Evolutionary conservation across 2,329 filamentous ascomycete genomes (phyloP).

Genomic region (Colletotrichum godetiae): DNA sequence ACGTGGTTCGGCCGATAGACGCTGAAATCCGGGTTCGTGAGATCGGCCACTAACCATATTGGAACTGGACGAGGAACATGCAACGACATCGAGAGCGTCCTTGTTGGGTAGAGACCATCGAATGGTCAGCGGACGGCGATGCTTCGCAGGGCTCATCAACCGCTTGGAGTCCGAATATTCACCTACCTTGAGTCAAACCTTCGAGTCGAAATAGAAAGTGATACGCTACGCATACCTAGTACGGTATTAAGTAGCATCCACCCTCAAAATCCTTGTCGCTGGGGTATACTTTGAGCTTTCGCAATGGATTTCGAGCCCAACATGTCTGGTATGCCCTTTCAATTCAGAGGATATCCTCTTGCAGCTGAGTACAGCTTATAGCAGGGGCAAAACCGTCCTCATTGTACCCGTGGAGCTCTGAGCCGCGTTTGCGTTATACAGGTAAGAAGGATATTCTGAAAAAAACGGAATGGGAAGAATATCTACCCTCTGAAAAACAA

Average conservation of each 20-base stretch:
- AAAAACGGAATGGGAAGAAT: too few species aligned
- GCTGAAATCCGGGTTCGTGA: not conserved
- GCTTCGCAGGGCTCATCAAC: not conserved
- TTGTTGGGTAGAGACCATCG: not conserved
- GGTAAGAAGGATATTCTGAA: too few species aligned
- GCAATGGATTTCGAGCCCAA: not conserved
- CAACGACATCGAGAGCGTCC: not conserved
- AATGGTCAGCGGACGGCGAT: not conserved
- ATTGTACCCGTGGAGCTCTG: not conserved
- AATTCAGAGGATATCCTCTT: not conserved
- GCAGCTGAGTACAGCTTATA: not conserved
- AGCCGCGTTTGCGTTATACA: not conserved
- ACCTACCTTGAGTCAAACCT: not conserved
- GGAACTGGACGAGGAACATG: not conserved
- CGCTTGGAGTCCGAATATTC: not conserved
- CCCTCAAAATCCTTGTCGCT: not conserved
- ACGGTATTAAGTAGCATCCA: not conserved
- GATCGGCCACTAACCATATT: not conserved
- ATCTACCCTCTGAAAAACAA: too few species aligned
- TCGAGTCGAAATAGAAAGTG: not conserved
- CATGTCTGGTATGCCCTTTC: too few species aligned
- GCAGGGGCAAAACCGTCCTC: not conserved
- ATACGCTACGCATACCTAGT: not conserved
- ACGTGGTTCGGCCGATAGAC: constrained; percentile 9
- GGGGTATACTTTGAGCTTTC: not conserved